Base-by-base conservation (phyloP, 306 rosid species). In the Begonia loranthoides region DNA sequence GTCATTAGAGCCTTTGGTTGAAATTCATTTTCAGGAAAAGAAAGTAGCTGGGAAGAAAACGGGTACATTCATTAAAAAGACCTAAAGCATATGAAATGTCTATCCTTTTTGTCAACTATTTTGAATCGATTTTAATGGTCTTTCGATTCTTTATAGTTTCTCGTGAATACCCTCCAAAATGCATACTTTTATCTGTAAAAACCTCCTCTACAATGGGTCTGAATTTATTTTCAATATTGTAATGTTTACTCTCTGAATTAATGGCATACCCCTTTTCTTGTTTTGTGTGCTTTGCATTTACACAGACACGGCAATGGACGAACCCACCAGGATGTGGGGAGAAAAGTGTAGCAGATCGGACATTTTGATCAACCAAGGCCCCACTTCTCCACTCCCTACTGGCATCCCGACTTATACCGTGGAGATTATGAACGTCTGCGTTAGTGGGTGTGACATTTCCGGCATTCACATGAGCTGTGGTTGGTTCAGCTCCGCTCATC, bases 351-450 rank as follows among this genome's bases (percentile, higher is more conserved):
- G 74, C 52, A 70, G 51, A 45, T 46, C 78, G 5, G 95, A 86
- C 59, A 73, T 86, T 0, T 67, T 74, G 63, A 75, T 90, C n/a
- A 74, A 46, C 54, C 99, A 90, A 28, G 94, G 92, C 1, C 87
- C 94, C 53, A 82, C 95, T 4, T 50, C 73, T 43, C 85, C 94
- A 15, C 78, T 85, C 28, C 87, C 92, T 2, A 82, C 66, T 39
- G 99, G 99, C 13, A 86, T 90, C 19, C 99, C 99, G 6, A 66
- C 87, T 3, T 82, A 75, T 77, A 82, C 79, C 0, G 99, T 90
- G 5, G 83, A 90, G 64, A 84, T 90, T 15, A 65, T 62, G 69
- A 90, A 90, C 46, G 70, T 70, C 63, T 82, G 99, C 10, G 73
- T 58, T 15, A 75, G 72, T 17, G 95, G 92, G 9, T 90, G 97